Evolutionary conservation across 2,329 filamentous ascomycete genomes (phyloP), one percentile per base, ranked within the genome.

Genomic region (Diaporthe citri): DNA sequence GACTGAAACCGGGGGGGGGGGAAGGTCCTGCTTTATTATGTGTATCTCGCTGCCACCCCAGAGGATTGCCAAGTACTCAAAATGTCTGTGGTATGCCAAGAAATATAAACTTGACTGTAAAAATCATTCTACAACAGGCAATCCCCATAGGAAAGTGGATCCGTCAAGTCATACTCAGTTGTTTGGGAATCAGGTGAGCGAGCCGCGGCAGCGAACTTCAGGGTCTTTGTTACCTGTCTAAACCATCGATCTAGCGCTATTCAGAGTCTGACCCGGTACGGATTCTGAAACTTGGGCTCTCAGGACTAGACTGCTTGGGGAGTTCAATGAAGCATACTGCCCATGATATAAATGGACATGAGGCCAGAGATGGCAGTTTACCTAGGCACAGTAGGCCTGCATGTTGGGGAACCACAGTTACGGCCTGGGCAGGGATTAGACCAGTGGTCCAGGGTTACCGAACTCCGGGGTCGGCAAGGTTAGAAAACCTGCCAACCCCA

Each of bases 391-490:
- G 20, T 48, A 0, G 1, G 36, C 12, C 36, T 39, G 36, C 12
- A 34, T 20, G 39, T 8, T 28, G 4, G 17, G 43, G 57, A 62
- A 28, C 22, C 57, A 62, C 36, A 2, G 22, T 15, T 25, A n/a
- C 28, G 71, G 46, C 48, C 20, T 39, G 34, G 64, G 55, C 46
- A 71, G 66, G 62, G 43, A 6, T 66, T 9, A 12, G 13, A 9
- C n/a, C 9, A 36, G 31, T 12, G 20, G 17, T 31, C n/a, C n/a
- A 56, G 72, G 56, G 43, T 51, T 51, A 51, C 46, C 57, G n/a
- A 41, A 71, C 43, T 72, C 73, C 73, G 73, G 69, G 73, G 69
- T 75, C 73, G 73, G 73, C 69, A 75, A 41, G 57, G 67, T 31
- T 55, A 31, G 48, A 69, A 55, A 41, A 69, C 46, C 34, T n/a